Percentiles rank a stretch among this genome's conserved stretches.
These are phyloP conservation scores for Dendrobium catenatum DNA, from an alignment of 106 monocot genomes.

Conservation along the genomic window DNA sequence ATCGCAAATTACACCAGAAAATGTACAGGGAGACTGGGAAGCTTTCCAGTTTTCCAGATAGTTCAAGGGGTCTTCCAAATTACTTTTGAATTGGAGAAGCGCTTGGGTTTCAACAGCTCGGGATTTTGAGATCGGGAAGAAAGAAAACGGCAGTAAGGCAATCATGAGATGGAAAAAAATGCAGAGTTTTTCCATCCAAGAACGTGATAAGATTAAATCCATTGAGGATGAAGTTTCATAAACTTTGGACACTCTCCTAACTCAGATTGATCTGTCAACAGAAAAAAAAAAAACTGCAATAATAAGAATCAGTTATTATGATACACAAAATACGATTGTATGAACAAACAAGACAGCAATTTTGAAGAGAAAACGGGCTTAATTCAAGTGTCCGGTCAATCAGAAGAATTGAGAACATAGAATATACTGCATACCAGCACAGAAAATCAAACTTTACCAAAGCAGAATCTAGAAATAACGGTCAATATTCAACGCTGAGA, in stretches of 20 bases:
- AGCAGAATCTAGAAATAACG: too few species aligned
- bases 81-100: conserved; percentile 51
- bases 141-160: conserved; percentile 18
- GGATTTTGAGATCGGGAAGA: conserved; percentile 15
- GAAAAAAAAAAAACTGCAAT: background rate
- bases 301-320: background rate
- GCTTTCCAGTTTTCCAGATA: conserved; percentile 42
- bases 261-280: background rate
- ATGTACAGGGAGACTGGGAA: conserved; percentile 42
- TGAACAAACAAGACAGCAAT: background rate
- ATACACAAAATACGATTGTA: background rate
- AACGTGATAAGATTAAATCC: background rate
- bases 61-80: conserved; percentile 49
- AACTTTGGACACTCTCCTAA: background rate
- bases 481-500: too few species aligned
- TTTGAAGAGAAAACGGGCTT: background rate
- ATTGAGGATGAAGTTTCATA: conserved; percentile 4
- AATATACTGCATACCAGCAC: too few species aligned
- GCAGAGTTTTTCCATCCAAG: conserved; percentile 16
- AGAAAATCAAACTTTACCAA: too few species aligned
- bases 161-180: conserved; percentile 13
- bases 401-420: too few species aligned
- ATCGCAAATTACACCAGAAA: conserved; percentile 60
- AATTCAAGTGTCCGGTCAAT: background rate
- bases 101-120: conserved; percentile 26